Base-by-base conservation (phyloP, 2,329 filamentous ascomycete genomes). In the Fusarium aywerte region DNA sequence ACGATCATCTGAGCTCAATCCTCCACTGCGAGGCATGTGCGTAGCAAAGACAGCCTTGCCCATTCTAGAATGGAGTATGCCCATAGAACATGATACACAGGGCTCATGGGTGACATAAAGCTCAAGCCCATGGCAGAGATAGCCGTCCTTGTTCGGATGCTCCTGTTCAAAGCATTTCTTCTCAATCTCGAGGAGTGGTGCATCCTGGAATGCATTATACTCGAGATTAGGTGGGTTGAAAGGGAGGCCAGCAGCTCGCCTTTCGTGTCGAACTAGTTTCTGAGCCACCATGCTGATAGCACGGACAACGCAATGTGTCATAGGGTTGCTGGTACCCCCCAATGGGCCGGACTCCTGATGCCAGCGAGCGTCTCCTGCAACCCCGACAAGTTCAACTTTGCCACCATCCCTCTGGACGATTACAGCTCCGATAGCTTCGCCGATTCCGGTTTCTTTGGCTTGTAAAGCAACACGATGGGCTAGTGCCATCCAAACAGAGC, bases 51-150 rank as follows among this genome's bases (percentile, higher is more conserved):
- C 85, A 50, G 94, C 91, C 52, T 91, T 89, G 42, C 92, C 90
- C 84, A 99, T 97, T 49, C 96, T 88, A 10, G 95, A 97, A 76
- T 98, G 94, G 21, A 98, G 84, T 71, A 98, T 91, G 2, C 92
- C 96, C 96, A 98, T 98, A 33, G 92, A 93, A 80, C 96, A 99
- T 87, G 97, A 96, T 62, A 97, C 87, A 76, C 96, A 99, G 7
- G 96, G 96, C 80, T 99, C 96, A 75, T 98, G 94, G 3, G 94
- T 97, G 62, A 96, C 84, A 80, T 97, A 98, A 57, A 99, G 87
- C 78, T 98, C 95, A 29, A 99, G 85, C 54, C 93, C 92, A 69
- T 97, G 93, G 80, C 95, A 98, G 20, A 99, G 88, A 77, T 99
- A 99, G 52, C 95, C 95, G 69, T 93, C 92, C 31, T 87, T 85